phyloP scores from a whole-genome alignment of 345 rosid genomes.

The Linum tenue region DNA sequence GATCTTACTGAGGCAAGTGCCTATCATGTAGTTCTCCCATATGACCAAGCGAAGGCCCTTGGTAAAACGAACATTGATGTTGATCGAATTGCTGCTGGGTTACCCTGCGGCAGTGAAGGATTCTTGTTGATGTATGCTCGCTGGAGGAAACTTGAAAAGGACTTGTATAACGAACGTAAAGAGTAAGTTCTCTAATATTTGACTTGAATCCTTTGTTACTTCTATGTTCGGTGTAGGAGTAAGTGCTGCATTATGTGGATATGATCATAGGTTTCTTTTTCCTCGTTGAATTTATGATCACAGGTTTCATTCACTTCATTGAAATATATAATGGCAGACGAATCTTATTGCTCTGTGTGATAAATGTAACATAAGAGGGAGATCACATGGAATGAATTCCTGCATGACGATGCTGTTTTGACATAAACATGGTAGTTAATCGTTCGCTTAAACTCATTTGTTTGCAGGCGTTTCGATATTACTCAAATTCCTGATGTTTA shows the following conservation, averaged over 20 bases:
- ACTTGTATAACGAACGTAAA: conserved; percentile 92
- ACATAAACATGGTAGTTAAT: background rate
- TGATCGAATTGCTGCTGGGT: conserved; percentile 96
- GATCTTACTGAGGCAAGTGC: conserved; percentile 58
- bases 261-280: conserved; percentile 9
- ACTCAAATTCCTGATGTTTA: conserved; percentile 99
- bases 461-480: conserved; percentile 83
- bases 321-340: background rate
- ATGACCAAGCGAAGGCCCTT: conserved; percentile 99
- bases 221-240: too few species aligned
- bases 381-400: background rate
- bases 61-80: conserved; percentile 94
- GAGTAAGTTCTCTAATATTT: conserved; percentile 37
- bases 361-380: too few species aligned
- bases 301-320: background rate
- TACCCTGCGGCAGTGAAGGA: conserved; percentile 99
- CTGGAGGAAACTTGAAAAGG: conserved; percentile 98
- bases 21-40: conserved; percentile 63
- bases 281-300: background rate
- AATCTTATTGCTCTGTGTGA: background rate
- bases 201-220: too few species aligned
- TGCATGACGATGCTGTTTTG: background rate
- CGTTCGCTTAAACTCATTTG: conserved; percentile 5
- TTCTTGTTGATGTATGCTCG: conserved; percentile 98
- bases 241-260: conserved; percentile 3